Base-by-base conservation (phyloP, 352 stramenopile genomes). In the Globisporangium rhizosaccharum region DNA sequence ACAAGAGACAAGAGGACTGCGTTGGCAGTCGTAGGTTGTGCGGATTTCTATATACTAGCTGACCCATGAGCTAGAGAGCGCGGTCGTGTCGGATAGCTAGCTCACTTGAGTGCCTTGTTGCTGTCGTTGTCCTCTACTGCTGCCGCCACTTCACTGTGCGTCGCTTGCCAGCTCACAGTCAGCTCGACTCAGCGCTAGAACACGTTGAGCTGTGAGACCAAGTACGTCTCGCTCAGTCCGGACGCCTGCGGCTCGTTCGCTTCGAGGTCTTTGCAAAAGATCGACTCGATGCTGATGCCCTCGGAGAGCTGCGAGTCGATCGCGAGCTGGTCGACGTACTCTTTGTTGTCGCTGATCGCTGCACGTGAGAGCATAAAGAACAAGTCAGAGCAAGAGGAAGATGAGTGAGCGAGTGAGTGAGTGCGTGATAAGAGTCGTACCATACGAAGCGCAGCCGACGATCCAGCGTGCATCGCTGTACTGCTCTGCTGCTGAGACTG, bases 331-430 rank as follows among this genome's bases (percentile, higher is more conserved):
- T 84, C 76, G 26, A 90, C 72, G 66, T 90, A 90, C 53, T 89
- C 75, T 51, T 88, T 90, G 69, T 92, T 92, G 72, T 92, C 79
- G 25, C 68, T 85, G 56, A 90, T 88, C 39, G 83, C 76, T 91
- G 56, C 45, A 53, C 8, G 18, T 41, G 20, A 46, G 12, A 28
- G 15, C 37, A 37, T 2, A 65, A 44, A 9, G 7, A 56, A 12
- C 25, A 9, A 57, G 20, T 25, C 8, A 26, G 37, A 57, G 12
- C 18, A 6, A 33, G 28, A 33, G 28, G 28, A 33, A 23, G 23
- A 0, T 23, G 23, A 23, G 51, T 20, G 4, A 45, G 28, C 26
- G 23, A 6, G 11, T 51, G 17, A 51, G 12, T 15, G 17, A 44
- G 12, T 15, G 1, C 28, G 28, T 33, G 28, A 33, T 33, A 7